Evolutionary conservation across 306 rosid species (phyloP), one percentile per base, ranked within the genome.

Genomic region (Prinsepia uniflora): DNA sequence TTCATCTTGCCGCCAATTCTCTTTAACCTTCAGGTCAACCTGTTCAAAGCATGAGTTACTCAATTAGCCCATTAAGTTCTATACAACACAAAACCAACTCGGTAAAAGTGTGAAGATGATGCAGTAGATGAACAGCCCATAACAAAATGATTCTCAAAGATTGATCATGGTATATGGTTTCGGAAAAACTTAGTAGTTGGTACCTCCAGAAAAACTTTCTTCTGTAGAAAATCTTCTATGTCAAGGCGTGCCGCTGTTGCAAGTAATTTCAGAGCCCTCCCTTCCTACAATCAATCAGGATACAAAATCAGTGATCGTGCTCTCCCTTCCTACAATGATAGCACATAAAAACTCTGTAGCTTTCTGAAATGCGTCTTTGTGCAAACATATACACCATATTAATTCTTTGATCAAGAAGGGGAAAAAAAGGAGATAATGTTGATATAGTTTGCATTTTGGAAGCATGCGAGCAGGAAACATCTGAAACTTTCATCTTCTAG

Each of bases 221-320:
- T 89, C 81, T 91, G 99, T 55, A 94, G 72, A 75, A 94, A 94
- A 74, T 84, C 85, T 81, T 94, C 99, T 34, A 89, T 83, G 68
- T 94, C 96, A 45, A 91, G 96, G 65, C 97, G 92, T 2, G 99
- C 84, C 68, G 97, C 99, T 14, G 90, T 94, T 72, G 99, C 99
- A 45, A 91, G 97, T 65, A 91, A 74, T 80, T 94, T 94, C 81
- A 91, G 76, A 71, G 99, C 97, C 83, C 86, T 91, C 75, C 99
- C 99, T 66, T 94, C 91, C 99, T 94, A 76, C 36, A 67, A 75
- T 61, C 36, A 68, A 65, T 81, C 69, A 81, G 68, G 53, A 52
- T 36, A 67, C 60, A 75, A 4, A 68, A 59, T 40, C 63, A 48
- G 30, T 3, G 9, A 17, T 19, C 10, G 71, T 68, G 96, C 96